Conservation (phyloP, 805 yeast genomes). For the Teunomyces lycoperdinae region DNA sequence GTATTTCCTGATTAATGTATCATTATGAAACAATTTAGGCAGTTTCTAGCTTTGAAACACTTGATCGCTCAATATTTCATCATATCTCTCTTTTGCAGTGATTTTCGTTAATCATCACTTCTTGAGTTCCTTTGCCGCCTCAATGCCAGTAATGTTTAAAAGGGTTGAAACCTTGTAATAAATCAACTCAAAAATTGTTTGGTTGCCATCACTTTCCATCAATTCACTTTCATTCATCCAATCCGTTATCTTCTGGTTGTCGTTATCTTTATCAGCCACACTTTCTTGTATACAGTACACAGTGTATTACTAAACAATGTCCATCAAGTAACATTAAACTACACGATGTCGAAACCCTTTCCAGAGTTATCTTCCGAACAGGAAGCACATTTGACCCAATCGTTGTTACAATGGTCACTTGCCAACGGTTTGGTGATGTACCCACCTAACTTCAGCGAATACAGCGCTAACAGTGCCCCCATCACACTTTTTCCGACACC, state of each 20-base stretch:
- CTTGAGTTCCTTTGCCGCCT: too few species aligned
- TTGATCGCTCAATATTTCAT: too few species aligned
- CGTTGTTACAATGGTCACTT: conserved; percentile 70
- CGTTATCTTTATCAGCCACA: not conserved
- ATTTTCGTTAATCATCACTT: too few species aligned
- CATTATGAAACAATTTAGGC: too few species aligned
- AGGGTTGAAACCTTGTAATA: too few species aligned
- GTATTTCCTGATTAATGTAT: too few species aligned
- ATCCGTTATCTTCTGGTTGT: not conserved
- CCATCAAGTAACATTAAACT: not conserved
- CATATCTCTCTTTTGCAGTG: too few species aligned
- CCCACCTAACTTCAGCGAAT: conserved; percentile 52
- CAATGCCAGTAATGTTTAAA: too few species aligned
- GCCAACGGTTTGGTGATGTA: conserved; percentile 82
- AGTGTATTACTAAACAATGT: not conserved
- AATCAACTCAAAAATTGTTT: too few species aligned
- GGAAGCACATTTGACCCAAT: conserved; percentile 36
- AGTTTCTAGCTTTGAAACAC: too few species aligned
- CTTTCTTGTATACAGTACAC: not conserved
- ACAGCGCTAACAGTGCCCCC: conserved; percentile 68
- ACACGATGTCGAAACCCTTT: conserved; percentile 22
- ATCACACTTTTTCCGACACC: conserved; percentile 91
- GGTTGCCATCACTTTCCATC: not conserved
- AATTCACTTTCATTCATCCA: not conserved
- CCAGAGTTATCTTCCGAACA: conserved; percentile 30